Base-by-base conservation (phyloP, 306 rosid genomes). In the Delonix regia region DNA sequence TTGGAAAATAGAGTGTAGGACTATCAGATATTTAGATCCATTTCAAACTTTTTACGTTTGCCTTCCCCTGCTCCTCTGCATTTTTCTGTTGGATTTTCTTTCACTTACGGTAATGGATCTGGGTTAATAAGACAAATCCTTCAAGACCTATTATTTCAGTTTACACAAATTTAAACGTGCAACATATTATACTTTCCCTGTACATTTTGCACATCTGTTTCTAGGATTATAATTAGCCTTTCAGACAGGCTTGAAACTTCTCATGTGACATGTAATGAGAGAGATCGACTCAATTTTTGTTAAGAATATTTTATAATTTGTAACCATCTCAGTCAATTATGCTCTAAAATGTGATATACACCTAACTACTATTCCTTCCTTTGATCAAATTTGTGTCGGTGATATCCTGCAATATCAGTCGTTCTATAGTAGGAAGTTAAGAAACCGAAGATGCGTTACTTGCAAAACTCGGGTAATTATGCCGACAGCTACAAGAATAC, bases 1-100 rank as follows among this genome's bases (percentile, higher is more conserved):
- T 93, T 16, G 87, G 97, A 62, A 96, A 87, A 86, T 96, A 71
- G 51, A 11, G 52, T 13, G 52, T 5, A 41, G 19, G 14, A 3
- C 10, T 19, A 10, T 19, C 3, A 83, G 82, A n/a, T n/a, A n/a
- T n/a, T n/a, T n/a, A n/a, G n/a, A 74, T 73, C 75, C 77, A 49
- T 70, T 76, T 78, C 5, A 63, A 72, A 8, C 65, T n/a, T n/a
- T 27, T 39, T 56, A 28, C 68, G 53, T 11, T 64, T 39, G 22
- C 39, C 55, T 38, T 13, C 38, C 10, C 12, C 14, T 12, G 7
- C 1, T 15, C 19, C 25, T 15, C 25, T 15, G 12, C 27, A 18
- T 72, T 47, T 77, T 34, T 27, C 70, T 22, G 34, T 77, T 78
- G 45, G n/a, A n/a, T n/a, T 15, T 64, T 69, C 47, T 27, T 38